A percentile compares a stretch with the other conserved stretches of the same genome.
Evolutionary conservation across 768 basidiomycete genomes (phyloP).

Genomic region (Amanita brunnescens): DNA sequence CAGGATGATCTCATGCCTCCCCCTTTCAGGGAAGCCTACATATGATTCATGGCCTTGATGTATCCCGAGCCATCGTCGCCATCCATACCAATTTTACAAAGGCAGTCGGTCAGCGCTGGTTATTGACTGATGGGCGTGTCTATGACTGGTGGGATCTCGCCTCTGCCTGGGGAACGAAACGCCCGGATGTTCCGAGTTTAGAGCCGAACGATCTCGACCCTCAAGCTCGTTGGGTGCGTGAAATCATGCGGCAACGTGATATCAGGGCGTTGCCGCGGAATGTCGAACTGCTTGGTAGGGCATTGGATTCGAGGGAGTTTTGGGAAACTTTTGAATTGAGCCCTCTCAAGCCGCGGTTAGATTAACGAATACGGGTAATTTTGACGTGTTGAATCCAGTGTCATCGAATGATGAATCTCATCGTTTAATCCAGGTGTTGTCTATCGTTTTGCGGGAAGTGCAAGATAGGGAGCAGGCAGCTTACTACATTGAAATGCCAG

Average conservation of each 20-base stretch:
- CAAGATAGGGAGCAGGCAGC: too few relatives aligned
- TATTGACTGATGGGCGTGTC: constrained; percentile 44
- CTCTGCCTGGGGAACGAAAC: constrained; percentile 38
- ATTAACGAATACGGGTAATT: constrained; percentile 7
- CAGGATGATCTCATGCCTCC: too few relatives aligned
- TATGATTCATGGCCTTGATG: constrained; percentile 52
- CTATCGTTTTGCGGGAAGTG: too few relatives aligned
- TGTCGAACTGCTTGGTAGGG: constrained; percentile 38
- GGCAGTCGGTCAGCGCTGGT: constrained; percentile 45
- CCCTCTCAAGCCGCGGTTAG: constrained; percentile 32
- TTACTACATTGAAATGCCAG: too few relatives aligned
- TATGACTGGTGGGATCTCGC: constrained; percentile 68
- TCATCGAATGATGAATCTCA: not conserved
- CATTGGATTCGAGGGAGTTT: constrained; percentile 53
- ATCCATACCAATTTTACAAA: constrained; percentile 35
- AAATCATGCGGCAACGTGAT: constrained; percentile 44
- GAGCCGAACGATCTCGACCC: not conserved
- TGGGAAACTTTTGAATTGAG: constrained; percentile 41
- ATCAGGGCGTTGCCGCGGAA: constrained; percentile 46
- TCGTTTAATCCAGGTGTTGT: not conserved
- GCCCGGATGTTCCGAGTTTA: not conserved
- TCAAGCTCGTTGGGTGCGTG: constrained; percentile 43
- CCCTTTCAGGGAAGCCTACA: constrained; percentile 44
- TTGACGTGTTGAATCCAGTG: not conserved
- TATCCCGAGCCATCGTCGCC: constrained; percentile 52